phyloP scores from a whole-genome alignment of 1,284 basidiomycete genomes.

The Tausonia pullulans region DNA sequence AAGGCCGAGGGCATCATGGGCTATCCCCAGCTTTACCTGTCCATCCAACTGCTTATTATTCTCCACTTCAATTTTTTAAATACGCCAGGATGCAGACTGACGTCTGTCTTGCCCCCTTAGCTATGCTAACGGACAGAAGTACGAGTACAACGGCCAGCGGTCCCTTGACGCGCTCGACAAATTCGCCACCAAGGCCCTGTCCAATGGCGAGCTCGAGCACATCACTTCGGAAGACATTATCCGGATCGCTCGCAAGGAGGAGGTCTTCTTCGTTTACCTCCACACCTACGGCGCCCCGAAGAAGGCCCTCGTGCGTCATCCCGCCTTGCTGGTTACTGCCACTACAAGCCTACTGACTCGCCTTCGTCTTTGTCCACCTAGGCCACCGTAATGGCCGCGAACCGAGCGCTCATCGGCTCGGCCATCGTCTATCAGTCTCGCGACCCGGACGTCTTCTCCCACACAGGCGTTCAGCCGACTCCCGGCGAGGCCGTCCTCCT shows the following conservation, averaged over 20 bases:
- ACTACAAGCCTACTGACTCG: background rate
- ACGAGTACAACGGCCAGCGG: slow-evolving; percentile 59
- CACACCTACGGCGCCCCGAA: slow-evolving; percentile 40
- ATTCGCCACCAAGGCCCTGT: slow-evolving; percentile 59
- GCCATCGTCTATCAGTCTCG: slow-evolving; percentile 49
- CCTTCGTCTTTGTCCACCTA: slow-evolving; percentile 22
- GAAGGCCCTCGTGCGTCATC: slow-evolving; percentile 31
- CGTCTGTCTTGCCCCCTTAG: slow-evolving; percentile 21
- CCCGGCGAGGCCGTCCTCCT: slow-evolving; percentile 47
- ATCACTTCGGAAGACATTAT: slow-evolving; percentile 44
- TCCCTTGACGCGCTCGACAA: slow-evolving; percentile 54
- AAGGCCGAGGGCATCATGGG: slow-evolving; percentile 52
- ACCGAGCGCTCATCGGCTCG: slow-evolving; percentile 52
- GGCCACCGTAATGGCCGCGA: slow-evolving; percentile 41
- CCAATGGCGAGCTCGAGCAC: slow-evolving; percentile 40
- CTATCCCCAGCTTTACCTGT: slow-evolving; percentile 70
- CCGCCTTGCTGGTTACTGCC: background rate
- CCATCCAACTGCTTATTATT: slow-evolving; percentile 25
- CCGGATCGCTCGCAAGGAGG: slow-evolving; percentile 42
- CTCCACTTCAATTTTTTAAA: background rate
- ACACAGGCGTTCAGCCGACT: slow-evolving; percentile 43
- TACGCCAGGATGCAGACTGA: background rate
- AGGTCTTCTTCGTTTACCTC: slow-evolving; percentile 63
- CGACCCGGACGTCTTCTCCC: slow-evolving; percentile 41
- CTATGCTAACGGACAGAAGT: slow-evolving; percentile 39